Evolutionary conservation across 1,284 basidiomycete genomes (phyloP), one percentile per base, ranked within the genome.

Genomic region (Ustilago sp.): DNA sequence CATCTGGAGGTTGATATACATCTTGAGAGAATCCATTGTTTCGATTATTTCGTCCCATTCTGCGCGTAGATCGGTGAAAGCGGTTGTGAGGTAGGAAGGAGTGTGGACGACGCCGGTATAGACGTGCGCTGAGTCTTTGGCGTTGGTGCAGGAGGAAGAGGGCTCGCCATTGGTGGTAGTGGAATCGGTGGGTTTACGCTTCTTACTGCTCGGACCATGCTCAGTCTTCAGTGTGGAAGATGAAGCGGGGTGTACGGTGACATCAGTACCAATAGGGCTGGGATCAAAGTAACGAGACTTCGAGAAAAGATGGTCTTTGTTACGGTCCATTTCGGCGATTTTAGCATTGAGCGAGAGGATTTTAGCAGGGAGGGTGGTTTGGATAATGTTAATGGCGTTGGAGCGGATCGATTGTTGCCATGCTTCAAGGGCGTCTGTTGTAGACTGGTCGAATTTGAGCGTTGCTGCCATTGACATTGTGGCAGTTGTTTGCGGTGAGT

Each of bases 1-100:
- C 63, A 79, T 75, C 41, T 69, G 69, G 1, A 79, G 69, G 55
- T 79, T 79, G 69, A 79, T 76, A 61, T 73, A 79, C 73, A 79
- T 76, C 34, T 79, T 79, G 51, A 79, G 63, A 2, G 63, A 53
- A 52, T 79, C 77, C 58, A 64, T 79, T 34, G 64, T 35, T n/a
- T 65, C 66, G 28, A 79, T 65, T 48, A 76, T 58, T 41, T 72
- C 35, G 53, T 79, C 73, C 77, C 77, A 79, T 56, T 76, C 77
- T 13, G 31, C 13, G 13, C 77, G 65, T 3, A 79, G 73, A 15
- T 75, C 65, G 17, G 50, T 41, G 39, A 72, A 76, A 8, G 69
- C 66, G 0, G 35, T 47, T 0, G 17, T 41, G 6, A 79, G 62
- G 67, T 75, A 73, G 41, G 50, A 7, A 0, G 73, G 61, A 0